Base-by-base conservation (phyloP, 106 monocot species). In the Acorus calamus region DNA sequence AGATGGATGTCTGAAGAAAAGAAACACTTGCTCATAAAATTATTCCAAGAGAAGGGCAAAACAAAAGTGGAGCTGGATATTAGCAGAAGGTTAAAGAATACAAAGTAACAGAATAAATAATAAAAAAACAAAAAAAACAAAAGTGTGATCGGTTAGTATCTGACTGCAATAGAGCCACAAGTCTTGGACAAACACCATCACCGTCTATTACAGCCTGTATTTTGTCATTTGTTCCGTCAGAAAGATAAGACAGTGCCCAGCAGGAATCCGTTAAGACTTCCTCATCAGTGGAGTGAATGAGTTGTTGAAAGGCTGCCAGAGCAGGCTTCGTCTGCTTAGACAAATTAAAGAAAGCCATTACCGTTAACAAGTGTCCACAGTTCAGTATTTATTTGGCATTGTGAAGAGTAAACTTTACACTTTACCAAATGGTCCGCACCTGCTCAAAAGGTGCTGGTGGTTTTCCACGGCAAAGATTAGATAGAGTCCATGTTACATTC, bases 401-500 rank as follows among this genome's bases (percentile, higher is more conserved):
- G n/a, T n/a, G n/a, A n/a, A n/a, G n/a, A n/a, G n/a, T n/a, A n/a
- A n/a, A n/a, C n/a, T n/a, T n/a, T n/a, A n/a, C n/a, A n/a, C n/a
- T n/a, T n/a, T n/a, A n/a, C n/a, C n/a, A n/a, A n/a, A n/a, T n/a
- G n/a, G n/a, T n/a, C n/a, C n/a, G n/a, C n/a, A 74, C 71, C 68
- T 81, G 72, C 63, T 81, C 79, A 71, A 77, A 78, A 49, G 76
- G 52, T 11, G 78, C 66, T 65, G 70, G 74, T 9, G 84, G 79
- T 49, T 77, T 74, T 43, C 81, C 84, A 49, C 78, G 69, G 46
- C 76, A 81, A 45, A 89, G 65, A 54, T 89, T 89, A 50, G 81
- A 66, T 51, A 88, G 61, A 28, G 88, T 73, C 88, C 84, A 84
- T 9, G 81, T 74, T 49, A 74, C 81, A 71, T 70, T 88, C 52